phyloP scores from a whole-genome alignment of 129 eudicot genomes.

The Erigeron canadensis region DNA sequence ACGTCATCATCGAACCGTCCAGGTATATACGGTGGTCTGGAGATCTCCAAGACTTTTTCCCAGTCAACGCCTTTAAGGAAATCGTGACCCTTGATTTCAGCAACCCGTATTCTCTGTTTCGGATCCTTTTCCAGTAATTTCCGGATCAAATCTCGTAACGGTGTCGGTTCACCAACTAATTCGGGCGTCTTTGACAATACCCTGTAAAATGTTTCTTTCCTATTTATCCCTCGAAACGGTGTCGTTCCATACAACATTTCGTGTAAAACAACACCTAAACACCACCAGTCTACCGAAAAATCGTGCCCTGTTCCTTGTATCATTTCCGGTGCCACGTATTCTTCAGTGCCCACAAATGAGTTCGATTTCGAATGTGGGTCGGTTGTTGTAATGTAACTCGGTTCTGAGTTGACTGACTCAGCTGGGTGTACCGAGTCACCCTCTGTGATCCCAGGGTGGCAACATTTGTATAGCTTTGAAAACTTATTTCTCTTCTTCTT shows the following conservation, averaged over 20 bases:
- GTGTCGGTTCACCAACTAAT: slow-evolving; percentile 65
- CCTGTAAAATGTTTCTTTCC: slow-evolving; percentile 87
- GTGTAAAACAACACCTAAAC: slow-evolving; percentile 65
- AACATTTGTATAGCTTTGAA: slow-evolving; percentile 21
- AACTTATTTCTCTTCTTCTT: slow-evolving; percentile 38
- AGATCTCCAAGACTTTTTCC: slow-evolving; percentile 52
- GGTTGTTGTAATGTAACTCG: slow-evolving; percentile 24
- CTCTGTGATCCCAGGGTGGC: slow-evolving; percentile 21
- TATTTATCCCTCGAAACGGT: slow-evolving; percentile 68
- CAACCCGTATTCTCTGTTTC: slow-evolving; percentile 51
- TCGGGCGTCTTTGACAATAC: slow-evolving; percentile 58
- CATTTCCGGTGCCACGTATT: slow-evolving; percentile 91
- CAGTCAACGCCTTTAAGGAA: slow-evolving; percentile 72
- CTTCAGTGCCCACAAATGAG: slow-evolving; percentile 99
- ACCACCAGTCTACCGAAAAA: slow-evolving; percentile 92
- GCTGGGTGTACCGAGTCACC: slow-evolving; percentile 46
- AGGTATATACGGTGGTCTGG: slow-evolving; percentile 87
- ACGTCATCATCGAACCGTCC: slow-evolving; percentile 39
- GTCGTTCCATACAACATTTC: slow-evolving; percentile 89
- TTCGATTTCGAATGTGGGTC: slow-evolving; percentile 55
- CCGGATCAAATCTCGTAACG: slow-evolving; percentile 76
- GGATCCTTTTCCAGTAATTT: slow-evolving; percentile 83
- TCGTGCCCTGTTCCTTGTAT: slow-evolving; percentile 81
- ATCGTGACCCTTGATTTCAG: slow-evolving; percentile 77
- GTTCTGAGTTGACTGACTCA: slow-evolving; percentile 23